Base-by-base conservation (phyloP, 2,329 filamentous ascomycete species). In the Fusarium oxysporum region DNA sequence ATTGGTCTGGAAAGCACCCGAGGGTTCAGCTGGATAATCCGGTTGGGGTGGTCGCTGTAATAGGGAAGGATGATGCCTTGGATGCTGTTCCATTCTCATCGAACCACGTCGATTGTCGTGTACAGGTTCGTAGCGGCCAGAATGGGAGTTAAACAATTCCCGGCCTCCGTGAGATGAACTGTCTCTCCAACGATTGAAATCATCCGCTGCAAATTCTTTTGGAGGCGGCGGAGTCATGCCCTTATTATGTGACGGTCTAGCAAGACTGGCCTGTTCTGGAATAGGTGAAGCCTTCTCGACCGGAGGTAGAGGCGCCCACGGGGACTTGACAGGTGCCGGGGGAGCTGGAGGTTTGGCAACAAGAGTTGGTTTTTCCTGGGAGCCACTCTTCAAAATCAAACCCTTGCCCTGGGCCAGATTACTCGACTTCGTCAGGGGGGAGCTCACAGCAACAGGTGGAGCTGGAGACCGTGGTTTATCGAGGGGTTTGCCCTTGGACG, bases 131-230 rank as follows among this genome's bases (percentile, higher is more conserved):
- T 97, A 97, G 56, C 94, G 92, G 23, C 96, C 96, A 60, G 94
- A 97, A 62, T 97, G 93, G n/a, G 96, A 97, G 80, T 98, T 98
- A 84, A 91, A 98, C 0, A 98, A 86, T 81, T 98, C 95, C 63
- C 93, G 88, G 70, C 90, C 91, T 16, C 88, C 86, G 62, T 88
- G 86, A 1, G 85, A 79, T 40, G 87, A 86, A 9, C 91, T 89
- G 70, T 97, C 94, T 77, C 93, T 89, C 92, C 93, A 97, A 70
- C 96, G 89, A 80, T 92, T 97, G 78, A 98, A 98, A 74, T 97
- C 96, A 81, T 98, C 96, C 0, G 95, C 93, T 10, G 95, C 94
- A 71, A 98, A 97, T 80, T 98, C 95, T 78, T 94, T 94, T 19
- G 60, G 64, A 1, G 78, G 85, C 23, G 86, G 86, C 56, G 86